phyloP scores from a whole-genome alignment of 148 eudicot genomes.

The Rhododendron mucronatum region DNA sequence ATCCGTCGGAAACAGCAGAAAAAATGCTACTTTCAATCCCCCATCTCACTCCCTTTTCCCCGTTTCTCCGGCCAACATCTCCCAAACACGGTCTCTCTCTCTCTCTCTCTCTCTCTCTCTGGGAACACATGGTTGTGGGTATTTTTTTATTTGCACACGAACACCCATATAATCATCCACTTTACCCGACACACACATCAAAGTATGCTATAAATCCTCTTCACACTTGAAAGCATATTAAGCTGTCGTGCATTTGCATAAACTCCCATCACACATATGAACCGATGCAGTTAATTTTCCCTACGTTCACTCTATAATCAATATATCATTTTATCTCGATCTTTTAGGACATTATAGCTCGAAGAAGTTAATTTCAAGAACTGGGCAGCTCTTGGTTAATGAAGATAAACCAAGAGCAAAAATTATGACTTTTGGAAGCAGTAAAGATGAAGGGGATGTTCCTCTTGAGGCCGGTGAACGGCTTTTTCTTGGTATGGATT shows the following conservation, averaged over 20 bases:
- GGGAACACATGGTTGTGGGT: not conserved
- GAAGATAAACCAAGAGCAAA: slow-evolving; percentile 2
- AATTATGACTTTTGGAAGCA: slow-evolving; percentile 8
- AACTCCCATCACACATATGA: not conserved
- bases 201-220: not conserved
- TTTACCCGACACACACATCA: not conserved
- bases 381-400: not conserved
- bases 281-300: not conserved
- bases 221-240: not conserved
- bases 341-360: slow-evolving; percentile 6
- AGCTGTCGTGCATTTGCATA: not conserved
- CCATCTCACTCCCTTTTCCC: slow-evolving; percentile 3
- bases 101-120: slow-evolving; percentile 8
- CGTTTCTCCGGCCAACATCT: slow-evolving; percentile 2
- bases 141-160: not conserved
- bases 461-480: slow-evolving; percentile 18
- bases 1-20: not conserved
- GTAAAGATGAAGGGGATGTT: slow-evolving; percentile 13
- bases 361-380: slow-evolving; percentile 14
- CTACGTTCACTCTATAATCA: not conserved
- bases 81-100: slow-evolving; percentile 3
- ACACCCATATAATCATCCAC: not conserved
- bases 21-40: slow-evolving; percentile 15
- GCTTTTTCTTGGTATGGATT: slow-evolving; percentile 91
- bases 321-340: not conserved